A percentile compares a stretch with the other conserved stretches of the same genome.
phyloP scores from a whole-genome alignment of 768 basidiomycete species.

The Pilatotrama ljubarskyi region DNA sequence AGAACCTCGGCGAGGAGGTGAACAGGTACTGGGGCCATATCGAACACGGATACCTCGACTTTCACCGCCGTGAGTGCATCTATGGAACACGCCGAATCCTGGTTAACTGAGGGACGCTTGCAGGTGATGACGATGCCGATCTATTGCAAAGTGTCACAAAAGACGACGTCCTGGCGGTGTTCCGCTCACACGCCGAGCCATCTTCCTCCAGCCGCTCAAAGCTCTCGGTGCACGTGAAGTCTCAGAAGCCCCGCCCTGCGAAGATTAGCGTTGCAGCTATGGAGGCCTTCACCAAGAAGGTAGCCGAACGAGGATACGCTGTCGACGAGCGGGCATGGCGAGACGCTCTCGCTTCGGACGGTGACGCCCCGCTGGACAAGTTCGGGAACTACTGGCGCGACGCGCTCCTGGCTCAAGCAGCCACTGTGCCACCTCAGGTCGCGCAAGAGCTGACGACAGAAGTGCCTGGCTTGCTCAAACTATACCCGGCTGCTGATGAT shows the following conservation, averaged over 20 bases:
- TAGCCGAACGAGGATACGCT: slow-evolving; percentile 49
- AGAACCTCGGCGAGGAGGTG: slow-evolving; percentile 85
- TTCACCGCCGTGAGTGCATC: slow-evolving; percentile 67
- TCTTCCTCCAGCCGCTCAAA: slow-evolving; percentile 72
- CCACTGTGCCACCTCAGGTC: slow-evolving; percentile 37
- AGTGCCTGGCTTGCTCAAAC: slow-evolving; percentile 57
- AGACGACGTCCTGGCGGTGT: slow-evolving; percentile 71
- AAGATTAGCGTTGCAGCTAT: slow-evolving; percentile 66
- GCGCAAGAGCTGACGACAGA: slow-evolving; percentile 48
- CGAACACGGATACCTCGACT: slow-evolving; percentile 81
- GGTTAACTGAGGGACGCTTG: background rate
- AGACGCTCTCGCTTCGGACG: slow-evolving; percentile 49
- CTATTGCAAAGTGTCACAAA: slow-evolving; percentile 66
- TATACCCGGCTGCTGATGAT: slow-evolving; percentile 57
- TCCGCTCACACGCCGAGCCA: slow-evolving; percentile 68
- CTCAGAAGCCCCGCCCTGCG: slow-evolving; percentile 60
- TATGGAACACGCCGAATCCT: background rate
- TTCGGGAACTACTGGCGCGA: slow-evolving; percentile 66
- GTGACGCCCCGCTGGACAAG: slow-evolving; percentile 55
- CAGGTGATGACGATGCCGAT: slow-evolving; percentile 75
- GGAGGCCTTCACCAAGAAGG: slow-evolving; percentile 56
- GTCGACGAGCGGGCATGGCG: slow-evolving; percentile 54
- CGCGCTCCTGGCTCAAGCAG: slow-evolving; percentile 41
- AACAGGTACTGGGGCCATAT: slow-evolving; percentile 70
- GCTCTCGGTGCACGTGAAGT: slow-evolving; percentile 78